phyloP scores from a whole-genome alignment of 2,329 filamentous ascomycete genomes.

The Colletotrichum endophyticum region DNA sequence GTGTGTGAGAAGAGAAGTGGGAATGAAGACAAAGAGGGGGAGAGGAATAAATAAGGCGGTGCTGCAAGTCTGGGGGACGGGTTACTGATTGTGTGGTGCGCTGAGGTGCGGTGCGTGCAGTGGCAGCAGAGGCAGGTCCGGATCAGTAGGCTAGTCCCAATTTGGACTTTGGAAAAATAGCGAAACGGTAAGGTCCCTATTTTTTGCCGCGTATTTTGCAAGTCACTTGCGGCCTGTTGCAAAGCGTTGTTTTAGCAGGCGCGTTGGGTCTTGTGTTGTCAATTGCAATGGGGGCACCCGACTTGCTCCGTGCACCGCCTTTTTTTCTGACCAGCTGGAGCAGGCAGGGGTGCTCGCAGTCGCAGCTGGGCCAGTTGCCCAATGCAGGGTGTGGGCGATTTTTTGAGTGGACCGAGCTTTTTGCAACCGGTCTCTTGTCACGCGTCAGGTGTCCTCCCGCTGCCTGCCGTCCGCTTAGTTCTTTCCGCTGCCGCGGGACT shows the following conservation, averaged over 20 bases:
- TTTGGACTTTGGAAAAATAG: constrained; percentile 22
- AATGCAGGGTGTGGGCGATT: neutral
- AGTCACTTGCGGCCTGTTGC: constrained; percentile 4
- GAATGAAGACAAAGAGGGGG: constrained; percentile 18
- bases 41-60: constrained; percentile 23
- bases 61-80: constrained; percentile 18
- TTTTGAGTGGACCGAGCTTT: constrained; percentile 8
- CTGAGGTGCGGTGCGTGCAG: constrained; percentile 1
- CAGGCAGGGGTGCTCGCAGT: neutral
- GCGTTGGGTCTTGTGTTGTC: neutral
- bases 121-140: neutral
- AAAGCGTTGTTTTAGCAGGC: constrained; percentile 1
- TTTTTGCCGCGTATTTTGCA: constrained; percentile 19
- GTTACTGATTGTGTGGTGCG: constrained; percentile 24
- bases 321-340: neutral
- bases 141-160: constrained; percentile 26
- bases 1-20: constrained; percentile 25
- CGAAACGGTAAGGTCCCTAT: constrained; percentile 20
- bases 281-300: neutral
- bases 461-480: neutral
- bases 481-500: neutral
- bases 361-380: neutral
- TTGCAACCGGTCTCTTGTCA: neutral
- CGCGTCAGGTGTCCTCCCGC: neutral
- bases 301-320: constrained; percentile 5